Percentiles rank a stretch among this genome's conserved stretches.
These are phyloP conservation scores for Nidula microcarpa DNA, from an alignment of 768 basidiomycete genomes.

Conservation along the genomic window DNA sequence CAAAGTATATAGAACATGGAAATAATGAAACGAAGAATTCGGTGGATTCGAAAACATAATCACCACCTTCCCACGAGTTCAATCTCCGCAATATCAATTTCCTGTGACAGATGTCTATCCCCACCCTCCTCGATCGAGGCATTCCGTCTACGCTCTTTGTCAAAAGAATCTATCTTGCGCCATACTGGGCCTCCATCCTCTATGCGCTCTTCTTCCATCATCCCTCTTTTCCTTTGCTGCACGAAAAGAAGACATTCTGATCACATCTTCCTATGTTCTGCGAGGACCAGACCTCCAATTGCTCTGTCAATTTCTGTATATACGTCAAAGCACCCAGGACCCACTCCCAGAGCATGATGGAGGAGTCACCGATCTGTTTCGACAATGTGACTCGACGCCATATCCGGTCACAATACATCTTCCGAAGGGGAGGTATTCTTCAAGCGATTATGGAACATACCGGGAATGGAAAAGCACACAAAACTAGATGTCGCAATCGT, in stretches of 20 bases:
- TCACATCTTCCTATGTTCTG: background rate
- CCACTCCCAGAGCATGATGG: too few relatives aligned
- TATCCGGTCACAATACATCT: background rate
- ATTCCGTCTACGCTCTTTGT: background rate
- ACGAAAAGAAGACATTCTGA: background rate
- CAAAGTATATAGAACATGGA: constrained; percentile 9
- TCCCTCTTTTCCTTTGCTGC: background rate
- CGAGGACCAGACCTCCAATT: too few relatives aligned
- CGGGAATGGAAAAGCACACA: background rate
- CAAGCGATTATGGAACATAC: background rate
- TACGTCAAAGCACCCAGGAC: too few relatives aligned
- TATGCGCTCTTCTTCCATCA: background rate
- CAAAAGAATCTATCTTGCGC: background rate
- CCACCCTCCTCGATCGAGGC: background rate
- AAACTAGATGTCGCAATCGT: background rate
- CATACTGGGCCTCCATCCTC: background rate
- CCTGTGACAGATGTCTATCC: background rate
- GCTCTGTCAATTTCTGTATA: too few relatives aligned
- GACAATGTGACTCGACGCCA: background rate
- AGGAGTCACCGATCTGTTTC: too few relatives aligned
- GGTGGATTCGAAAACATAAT: constrained; percentile 4
- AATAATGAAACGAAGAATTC: constrained; percentile 3
- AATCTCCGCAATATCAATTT: background rate
- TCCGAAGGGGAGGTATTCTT: background rate
- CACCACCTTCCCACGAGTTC: background rate